phyloP scores from a whole-genome alignment of 2,329 filamentous ascomycete species.

The Clarireedia sp. region DNA sequence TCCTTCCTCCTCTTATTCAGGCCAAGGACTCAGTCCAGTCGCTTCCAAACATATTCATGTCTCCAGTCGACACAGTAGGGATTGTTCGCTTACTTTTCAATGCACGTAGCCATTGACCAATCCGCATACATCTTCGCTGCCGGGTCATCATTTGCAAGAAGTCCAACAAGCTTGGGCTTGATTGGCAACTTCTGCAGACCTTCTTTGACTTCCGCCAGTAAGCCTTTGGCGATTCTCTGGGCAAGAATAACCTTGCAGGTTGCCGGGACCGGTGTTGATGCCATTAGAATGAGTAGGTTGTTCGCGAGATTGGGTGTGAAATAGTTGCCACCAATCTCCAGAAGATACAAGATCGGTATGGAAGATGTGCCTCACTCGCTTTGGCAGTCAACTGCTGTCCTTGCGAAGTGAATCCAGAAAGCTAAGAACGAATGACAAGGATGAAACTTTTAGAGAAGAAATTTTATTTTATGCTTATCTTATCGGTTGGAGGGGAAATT shows the following conservation, averaged over 20 bases:
- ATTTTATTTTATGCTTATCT: neutral
- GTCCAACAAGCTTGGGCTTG: conserved; percentile 76
- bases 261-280: conserved; percentile 17
- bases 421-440: neutral
- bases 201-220: conserved; percentile 70
- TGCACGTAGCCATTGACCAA: conserved; percentile 93
- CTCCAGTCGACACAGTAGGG: neutral
- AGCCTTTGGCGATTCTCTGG: conserved; percentile 73
- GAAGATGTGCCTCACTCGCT: neutral
- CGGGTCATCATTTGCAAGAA: conserved; percentile 86
- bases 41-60: too few relatives aligned
- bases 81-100: conserved; percentile 70
- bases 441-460: neutral
- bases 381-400: too few relatives aligned
- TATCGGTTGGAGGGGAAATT: neutral
- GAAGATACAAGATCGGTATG: neutral
- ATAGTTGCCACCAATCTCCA: neutral
- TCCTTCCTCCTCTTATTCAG: too few relatives aligned
- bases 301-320: neutral
- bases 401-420: neutral
- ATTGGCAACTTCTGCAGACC: conserved; percentile 65
- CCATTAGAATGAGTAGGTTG: conserved; percentile 1
- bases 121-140: conserved; percentile 90
- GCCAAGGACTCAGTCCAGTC: too few relatives aligned
- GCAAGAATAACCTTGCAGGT: conserved; percentile 92